A percentile compares a stretch with the other conserved stretches of the same genome.
These are phyloP conservation scores for Lichtheimia ramosa DNA, from an alignment of 371 early-diverging fungal genomes.

Conservation along the genomic window DNA sequence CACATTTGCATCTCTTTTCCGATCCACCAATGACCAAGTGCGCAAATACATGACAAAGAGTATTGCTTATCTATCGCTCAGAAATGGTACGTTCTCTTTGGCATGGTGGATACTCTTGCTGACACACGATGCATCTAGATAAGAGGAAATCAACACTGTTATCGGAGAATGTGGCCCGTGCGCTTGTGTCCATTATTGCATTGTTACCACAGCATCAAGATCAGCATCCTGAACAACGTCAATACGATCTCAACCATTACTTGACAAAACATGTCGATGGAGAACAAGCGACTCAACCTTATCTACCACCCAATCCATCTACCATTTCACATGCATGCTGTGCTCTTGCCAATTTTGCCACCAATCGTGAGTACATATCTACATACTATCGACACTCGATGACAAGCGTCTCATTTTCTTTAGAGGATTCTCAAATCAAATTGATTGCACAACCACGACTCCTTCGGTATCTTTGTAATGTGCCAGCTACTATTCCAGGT, in stretches of 20 bases:
- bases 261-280: conserved; percentile 1
- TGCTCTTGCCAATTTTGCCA: conserved; percentile 65
- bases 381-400: too few species aligned
- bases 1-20: conserved; percentile 29
- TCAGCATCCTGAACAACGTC: conserved; percentile 2
- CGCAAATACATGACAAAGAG: conserved; percentile 61
- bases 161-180: conserved; percentile 46
- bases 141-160: conserved; percentile 53
- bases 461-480: conserved; percentile 40
- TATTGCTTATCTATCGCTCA: conserved; percentile 57
- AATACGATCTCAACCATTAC: conserved; percentile 12
- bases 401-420: not conserved
- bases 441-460: conserved; percentile 53
- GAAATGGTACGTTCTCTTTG: conserved; percentile 41
- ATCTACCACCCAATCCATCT: conserved; percentile 22
- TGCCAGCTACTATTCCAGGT: conserved; percentile 25
- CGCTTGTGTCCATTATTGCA: conserved; percentile 40
- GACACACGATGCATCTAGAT: too few species aligned
- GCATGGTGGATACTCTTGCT: too few species aligned
- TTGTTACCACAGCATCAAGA: conserved; percentile 19
- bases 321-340: conserved; percentile 61
- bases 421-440: conserved; percentile 53
- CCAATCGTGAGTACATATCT: conserved; percentile 49
- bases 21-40: conserved; percentile 37
- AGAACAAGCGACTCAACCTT: not conserved